A percentile compares a stretch with the other conserved stretches of the same genome.
These are phyloP conservation scores for Fusarium sp. DNA, from an alignment of 2,329 filamentous ascomycete species.

Conservation along the genomic window DNA sequence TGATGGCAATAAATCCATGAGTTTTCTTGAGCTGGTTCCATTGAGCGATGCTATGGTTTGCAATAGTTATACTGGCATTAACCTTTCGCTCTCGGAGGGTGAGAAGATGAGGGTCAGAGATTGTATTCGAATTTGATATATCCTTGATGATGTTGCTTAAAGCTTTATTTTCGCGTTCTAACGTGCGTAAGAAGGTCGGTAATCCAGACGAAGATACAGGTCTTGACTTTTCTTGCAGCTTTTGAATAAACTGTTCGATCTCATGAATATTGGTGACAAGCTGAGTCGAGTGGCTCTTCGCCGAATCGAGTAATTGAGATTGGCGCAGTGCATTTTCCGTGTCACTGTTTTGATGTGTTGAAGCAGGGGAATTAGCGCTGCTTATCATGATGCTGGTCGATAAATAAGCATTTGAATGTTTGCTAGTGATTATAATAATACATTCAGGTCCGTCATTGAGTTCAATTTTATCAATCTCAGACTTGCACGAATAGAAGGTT, in stretches of 20 bases:
- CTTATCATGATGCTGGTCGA: slow-evolving; percentile 10
- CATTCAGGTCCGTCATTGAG: not conserved
- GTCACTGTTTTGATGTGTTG: slow-evolving; percentile 4
- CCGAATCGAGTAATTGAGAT: slow-evolving; percentile 35
- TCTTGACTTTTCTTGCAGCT: slow-evolving; percentile 28
- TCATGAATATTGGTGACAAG: slow-evolving; percentile 19
- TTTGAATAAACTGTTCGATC: slow-evolving; percentile 13
- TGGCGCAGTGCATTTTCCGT: slow-evolving; percentile 5
- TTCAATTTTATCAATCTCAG: not conserved
- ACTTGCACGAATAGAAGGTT: not conserved
- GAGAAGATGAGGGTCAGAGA: slow-evolving; percentile 17
- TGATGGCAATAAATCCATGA: slow-evolving; percentile 49
- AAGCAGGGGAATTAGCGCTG: not conserved
- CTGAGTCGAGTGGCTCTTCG: slow-evolving; percentile 20
- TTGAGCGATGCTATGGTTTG: slow-evolving; percentile 43
- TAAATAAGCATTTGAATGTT: not conserved
- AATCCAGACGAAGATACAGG: slow-evolving; percentile 31
- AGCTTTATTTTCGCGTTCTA: slow-evolving; percentile 31
- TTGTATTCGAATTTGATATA: slow-evolving; percentile 14
- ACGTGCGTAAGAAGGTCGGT: slow-evolving; percentile 25
- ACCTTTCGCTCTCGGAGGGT: slow-evolving; percentile 37
- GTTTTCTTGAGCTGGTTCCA: slow-evolving; percentile 54
- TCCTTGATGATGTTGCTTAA: slow-evolving; percentile 24
- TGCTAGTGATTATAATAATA: not conserved
- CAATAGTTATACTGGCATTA: slow-evolving; percentile 44